A percentile compares a stretch with the other conserved stretches of the same genome.
Evolutionary conservation across 768 basidiomycete species (phyloP).

Genomic region (Dioszegia crocea): DNA sequence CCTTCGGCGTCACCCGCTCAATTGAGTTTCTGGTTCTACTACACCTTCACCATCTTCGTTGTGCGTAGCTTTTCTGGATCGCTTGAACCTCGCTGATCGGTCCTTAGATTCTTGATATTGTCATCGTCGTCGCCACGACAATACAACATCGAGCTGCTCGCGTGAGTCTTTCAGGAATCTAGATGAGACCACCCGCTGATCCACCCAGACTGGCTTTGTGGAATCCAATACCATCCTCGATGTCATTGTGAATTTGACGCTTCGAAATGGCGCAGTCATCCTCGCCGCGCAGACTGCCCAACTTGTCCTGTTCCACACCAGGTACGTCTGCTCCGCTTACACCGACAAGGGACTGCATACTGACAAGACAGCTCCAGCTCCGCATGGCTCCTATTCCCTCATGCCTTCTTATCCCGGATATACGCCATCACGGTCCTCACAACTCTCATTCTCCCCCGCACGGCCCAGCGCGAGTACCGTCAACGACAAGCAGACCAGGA

Average conservation of each 20-base stretch:
- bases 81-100: background rate
- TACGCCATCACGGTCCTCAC: constrained; percentile 14
- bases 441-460: constrained; percentile 4
- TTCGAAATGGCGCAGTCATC: constrained; percentile 2
- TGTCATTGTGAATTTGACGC: constrained; percentile 4
- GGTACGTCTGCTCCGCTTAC: background rate
- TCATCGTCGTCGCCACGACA: background rate
- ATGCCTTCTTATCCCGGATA: constrained; percentile 5
- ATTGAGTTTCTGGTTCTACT: background rate
- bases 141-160: constrained; percentile 2
- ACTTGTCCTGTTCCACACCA: background rate
- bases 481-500: background rate
- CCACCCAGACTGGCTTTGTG: constrained; percentile 12
- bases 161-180: background rate
- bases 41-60: background rate
- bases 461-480: constrained; percentile 1
- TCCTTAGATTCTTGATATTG: background rate
- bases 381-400: constrained; percentile 3
- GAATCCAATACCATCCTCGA: constrained; percentile 11
- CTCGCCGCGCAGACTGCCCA: background rate
- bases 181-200: background rate
- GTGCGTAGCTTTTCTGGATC: no score
- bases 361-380: background rate
- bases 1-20: background rate
- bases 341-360: background rate